Evolutionary conservation across 2,329 filamentous ascomycete species (phyloP).

Genomic region (Fusarium odoratissimum): DNA sequence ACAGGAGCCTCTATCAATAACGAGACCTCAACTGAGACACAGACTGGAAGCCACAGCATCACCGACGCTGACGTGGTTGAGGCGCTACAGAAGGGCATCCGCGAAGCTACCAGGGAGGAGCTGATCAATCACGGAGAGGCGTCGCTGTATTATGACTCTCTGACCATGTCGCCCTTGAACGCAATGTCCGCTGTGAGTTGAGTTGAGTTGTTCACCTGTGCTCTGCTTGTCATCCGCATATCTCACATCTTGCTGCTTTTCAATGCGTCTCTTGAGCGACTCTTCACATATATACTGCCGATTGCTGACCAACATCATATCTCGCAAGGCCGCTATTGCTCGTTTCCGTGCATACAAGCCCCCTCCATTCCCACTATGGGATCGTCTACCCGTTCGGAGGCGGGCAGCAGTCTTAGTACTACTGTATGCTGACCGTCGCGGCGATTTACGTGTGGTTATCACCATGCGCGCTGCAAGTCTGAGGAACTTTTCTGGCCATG

Average conservation of each 20-base stretch:
- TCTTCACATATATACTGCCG: conserved; percentile 4
- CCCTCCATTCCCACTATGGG: conserved; percentile 71
- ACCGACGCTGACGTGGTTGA: conserved; percentile 46
- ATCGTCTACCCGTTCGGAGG: conserved; percentile 69
- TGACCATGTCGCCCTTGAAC: conserved; percentile 68
- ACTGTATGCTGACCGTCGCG: conserved; percentile 84
- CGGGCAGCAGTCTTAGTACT: conserved; percentile 90
- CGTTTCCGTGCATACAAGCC: conserved; percentile 70
- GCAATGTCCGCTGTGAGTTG: conserved; percentile 64
- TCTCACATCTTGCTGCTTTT: neutral
- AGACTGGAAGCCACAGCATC: conserved; percentile 34
- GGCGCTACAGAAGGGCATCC: conserved; percentile 38
- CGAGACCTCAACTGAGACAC: conserved; percentile 17
- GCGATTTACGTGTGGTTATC: conserved; percentile 79
- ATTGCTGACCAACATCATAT: conserved; percentile 34
- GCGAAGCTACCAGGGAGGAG: conserved; percentile 32
- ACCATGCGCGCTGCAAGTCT: conserved; percentile 74
- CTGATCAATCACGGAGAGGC: conserved; percentile 49
- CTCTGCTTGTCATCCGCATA: neutral
- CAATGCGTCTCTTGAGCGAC: conserved; percentile 29
- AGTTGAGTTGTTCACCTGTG: neutral
- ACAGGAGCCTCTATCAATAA: conserved; percentile 18
- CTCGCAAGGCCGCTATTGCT: conserved; percentile 65
- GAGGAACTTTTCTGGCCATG: conserved; percentile 82
- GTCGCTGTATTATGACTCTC: conserved; percentile 68